Conservation (phyloP, 345 rosid species). For the Citrus medica region DNA sequence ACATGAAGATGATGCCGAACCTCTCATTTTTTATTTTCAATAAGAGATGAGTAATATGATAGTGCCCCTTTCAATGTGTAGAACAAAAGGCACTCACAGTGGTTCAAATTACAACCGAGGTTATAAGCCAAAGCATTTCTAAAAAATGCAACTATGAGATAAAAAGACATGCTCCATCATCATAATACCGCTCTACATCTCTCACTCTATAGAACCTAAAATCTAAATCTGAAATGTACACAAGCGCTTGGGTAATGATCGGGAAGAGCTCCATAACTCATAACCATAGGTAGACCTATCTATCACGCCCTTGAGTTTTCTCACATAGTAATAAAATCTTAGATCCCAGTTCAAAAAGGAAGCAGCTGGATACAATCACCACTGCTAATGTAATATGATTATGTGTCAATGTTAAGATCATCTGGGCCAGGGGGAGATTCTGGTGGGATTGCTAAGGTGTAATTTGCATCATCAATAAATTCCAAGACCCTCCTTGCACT, state of each 20-base stretch:
- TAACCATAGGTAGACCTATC: slow-evolving; percentile 1
- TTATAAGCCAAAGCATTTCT: neutral
- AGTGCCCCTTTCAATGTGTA: no score
- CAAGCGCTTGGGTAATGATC: slow-evolving; percentile 47
- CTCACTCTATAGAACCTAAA: slow-evolving; percentile 17
- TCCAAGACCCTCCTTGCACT: slow-evolving; percentile 52
- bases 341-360: neutral
- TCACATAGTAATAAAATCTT: neutral
- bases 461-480: slow-evolving; percentile 9
- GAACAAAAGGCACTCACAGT: no score
- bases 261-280: slow-evolving; percentile 34
- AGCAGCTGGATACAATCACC: neutral
- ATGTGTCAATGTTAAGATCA: slow-evolving; percentile 18
- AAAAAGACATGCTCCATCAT: neutral
- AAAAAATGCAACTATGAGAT: neutral
- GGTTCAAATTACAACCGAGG: no score
- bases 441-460: slow-evolving; percentile 53
- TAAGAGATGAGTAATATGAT: no score
- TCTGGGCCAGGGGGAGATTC: slow-evolving; percentile 53
- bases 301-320: neutral
- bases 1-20: no score
- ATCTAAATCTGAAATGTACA: slow-evolving; percentile 36
- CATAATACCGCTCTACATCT: slow-evolving; percentile 16
- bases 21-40: no score
- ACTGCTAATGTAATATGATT: neutral